These are phyloP conservation scores for Elsinoe fawcettii DNA, from an alignment of 2,329 filamentous ascomycete genomes.

Conservation along the genomic window DNA sequence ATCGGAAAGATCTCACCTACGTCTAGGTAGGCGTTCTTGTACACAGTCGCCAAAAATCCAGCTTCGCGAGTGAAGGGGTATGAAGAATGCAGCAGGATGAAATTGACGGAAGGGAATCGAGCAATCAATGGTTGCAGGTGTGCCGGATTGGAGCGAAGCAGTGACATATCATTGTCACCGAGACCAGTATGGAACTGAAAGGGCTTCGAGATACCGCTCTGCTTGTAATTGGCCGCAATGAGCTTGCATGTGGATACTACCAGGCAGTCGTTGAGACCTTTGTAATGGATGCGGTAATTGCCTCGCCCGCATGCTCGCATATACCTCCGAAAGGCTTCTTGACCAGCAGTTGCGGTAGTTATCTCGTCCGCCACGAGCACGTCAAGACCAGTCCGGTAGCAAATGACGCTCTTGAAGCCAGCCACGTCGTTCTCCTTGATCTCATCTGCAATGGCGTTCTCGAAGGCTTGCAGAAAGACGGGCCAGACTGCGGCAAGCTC, in stretches of 20 bases:
- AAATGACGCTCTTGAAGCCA: constrained; percentile 77
- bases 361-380: constrained; percentile 46
- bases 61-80: constrained; percentile 76
- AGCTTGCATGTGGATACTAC: constrained; percentile 56
- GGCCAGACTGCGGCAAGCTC: constrained; percentile 31
- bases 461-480: constrained; percentile 44
- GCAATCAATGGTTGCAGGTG: constrained; percentile 68
- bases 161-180: constrained; percentile 68
- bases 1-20: constrained; percentile 77
- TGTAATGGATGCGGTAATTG: constrained; percentile 51
- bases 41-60: constrained; percentile 69
- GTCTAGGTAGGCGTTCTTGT: constrained; percentile 73
- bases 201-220: constrained; percentile 52
- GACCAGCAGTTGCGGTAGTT: constrained; percentile 26
- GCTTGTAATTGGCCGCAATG: constrained; percentile 42
- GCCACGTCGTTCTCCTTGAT: constrained; percentile 61
- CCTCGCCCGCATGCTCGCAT: constrained; percentile 33
- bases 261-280: constrained; percentile 60
- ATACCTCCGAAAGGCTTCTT: constrained; percentile 33
- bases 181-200: constrained; percentile 79
- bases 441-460: constrained; percentile 46
- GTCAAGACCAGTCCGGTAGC: constrained; percentile 67
- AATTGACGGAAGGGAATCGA: constrained; percentile 59
- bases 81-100: constrained; percentile 71
- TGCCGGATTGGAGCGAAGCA: constrained; percentile 64